These are phyloP conservation scores for Schrenkiella parvula DNA, from an alignment of 345 rosid genomes.

Conservation along the genomic window DNA sequence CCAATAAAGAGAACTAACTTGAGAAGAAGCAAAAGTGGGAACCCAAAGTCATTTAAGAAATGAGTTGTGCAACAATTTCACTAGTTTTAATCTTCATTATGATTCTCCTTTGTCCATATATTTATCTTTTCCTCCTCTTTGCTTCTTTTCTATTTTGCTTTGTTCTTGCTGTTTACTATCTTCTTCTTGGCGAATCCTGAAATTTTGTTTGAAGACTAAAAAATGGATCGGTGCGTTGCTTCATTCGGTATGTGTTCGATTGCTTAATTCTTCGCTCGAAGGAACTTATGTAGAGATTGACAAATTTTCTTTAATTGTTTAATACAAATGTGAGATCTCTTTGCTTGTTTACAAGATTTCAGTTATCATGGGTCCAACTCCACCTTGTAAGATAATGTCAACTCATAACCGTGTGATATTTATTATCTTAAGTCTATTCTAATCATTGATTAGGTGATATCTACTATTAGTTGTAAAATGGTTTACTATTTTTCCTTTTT, in stretches of 20 bases:
- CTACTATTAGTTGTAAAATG: too few relatives aligned
- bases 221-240: background rate
- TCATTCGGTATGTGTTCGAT: background rate
- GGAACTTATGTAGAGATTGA: background rate
- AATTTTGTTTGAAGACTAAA: background rate
- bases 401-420: background rate
- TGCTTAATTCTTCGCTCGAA: background rate
- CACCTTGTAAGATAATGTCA: background rate
- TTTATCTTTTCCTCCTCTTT: slow-evolving; percentile 14
- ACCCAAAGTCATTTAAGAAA: background rate
- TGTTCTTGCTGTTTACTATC: slow-evolving; percentile 3
- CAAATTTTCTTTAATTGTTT: background rate
- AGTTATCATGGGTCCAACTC: background rate
- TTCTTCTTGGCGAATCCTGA: slow-evolving; percentile 25
- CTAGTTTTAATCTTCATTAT: background rate
- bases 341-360: background rate
- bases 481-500: too few relatives aligned
- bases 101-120: slow-evolving; percentile 4
- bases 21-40: background rate
- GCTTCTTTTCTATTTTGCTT: slow-evolving; percentile 2
- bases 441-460: too few relatives aligned
- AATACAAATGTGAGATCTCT: background rate
- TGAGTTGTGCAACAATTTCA: slow-evolving; percentile 23
- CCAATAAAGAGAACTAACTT: background rate
- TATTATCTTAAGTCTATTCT: too few relatives aligned